Conservation (phyloP, 495 filamentous ascomycete genomes). For the Annulohypoxylon bovei region DNA sequence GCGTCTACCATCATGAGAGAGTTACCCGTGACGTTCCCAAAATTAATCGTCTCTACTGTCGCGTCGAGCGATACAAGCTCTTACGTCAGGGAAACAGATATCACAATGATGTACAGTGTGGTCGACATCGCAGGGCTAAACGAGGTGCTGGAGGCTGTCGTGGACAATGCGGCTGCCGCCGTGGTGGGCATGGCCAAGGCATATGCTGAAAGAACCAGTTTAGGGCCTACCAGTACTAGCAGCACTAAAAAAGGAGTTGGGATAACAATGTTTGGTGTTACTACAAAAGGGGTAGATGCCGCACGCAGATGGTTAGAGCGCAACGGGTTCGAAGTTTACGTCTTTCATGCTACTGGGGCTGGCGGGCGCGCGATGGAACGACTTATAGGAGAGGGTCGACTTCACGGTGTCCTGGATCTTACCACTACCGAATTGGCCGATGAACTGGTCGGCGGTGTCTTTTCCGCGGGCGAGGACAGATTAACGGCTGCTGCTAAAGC, state of each 20-base stretch:
- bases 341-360: slow-evolving; percentile 75
- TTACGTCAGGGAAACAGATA: slow-evolving; percentile 71
- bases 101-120: slow-evolving; percentile 74
- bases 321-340: slow-evolving; percentile 62
- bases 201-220: slow-evolving; percentile 46
- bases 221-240: not conserved
- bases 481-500: slow-evolving; percentile 62
- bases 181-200: slow-evolving; percentile 65
- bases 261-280: slow-evolving; percentile 80
- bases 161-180: slow-evolving; percentile 69
- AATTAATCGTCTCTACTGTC: slow-evolving; percentile 75
- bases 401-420: slow-evolving; percentile 73
- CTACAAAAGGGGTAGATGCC: slow-evolving; percentile 66
- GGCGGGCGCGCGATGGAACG: slow-evolving; percentile 75
- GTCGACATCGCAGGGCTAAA: slow-evolving; percentile 76
- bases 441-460: slow-evolving; percentile 67
- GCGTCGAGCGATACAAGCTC: slow-evolving; percentile 68
- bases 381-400: slow-evolving; percentile 58
- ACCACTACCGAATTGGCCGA: slow-evolving; percentile 77
- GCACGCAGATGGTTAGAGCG: slow-evolving; percentile 58
- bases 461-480: slow-evolving; percentile 64
- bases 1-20: slow-evolving; percentile 66
- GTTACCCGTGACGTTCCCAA: slow-evolving; percentile 71
- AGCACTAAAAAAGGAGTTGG: slow-evolving; percentile 59
- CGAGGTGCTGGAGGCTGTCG: slow-evolving; percentile 60